Conservation (phyloP, 345 rosid species). For the thale cress (Arabidopsis thaliana) region DNA sequence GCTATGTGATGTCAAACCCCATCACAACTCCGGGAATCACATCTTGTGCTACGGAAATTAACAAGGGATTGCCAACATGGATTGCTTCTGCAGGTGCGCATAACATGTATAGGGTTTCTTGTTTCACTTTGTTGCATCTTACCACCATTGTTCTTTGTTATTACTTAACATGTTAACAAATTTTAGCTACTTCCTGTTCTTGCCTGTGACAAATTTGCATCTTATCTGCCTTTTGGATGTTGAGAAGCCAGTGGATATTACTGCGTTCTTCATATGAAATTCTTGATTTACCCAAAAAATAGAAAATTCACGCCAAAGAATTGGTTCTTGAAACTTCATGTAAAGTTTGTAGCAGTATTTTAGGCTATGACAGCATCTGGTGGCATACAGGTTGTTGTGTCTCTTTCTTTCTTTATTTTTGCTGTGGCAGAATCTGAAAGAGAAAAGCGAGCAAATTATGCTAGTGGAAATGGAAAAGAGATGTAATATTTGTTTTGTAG, state of each 20-base stretch:
- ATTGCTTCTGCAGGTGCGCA: constrained; percentile 48
- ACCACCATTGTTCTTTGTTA: constrained; percentile 10
- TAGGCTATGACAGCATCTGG: constrained; percentile 1
- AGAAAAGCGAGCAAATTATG: not conserved
- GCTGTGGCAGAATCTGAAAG: not conserved
- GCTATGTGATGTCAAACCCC: constrained; percentile 41
- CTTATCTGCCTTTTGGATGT: constrained; percentile 1
- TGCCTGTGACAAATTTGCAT: constrained; percentile 2
- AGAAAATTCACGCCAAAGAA: not conserved
- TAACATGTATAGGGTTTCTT: constrained; percentile 16
- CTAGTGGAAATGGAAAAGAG: constrained; percentile 14
- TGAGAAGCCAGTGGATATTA: not conserved
- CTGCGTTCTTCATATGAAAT: not conserved
- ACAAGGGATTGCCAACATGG: constrained; percentile 42
- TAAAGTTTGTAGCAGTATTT: not conserved
- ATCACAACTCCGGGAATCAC: constrained; percentile 46
- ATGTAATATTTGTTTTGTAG: not conserved
- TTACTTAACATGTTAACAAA: constrained; percentile 1
- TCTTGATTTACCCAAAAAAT: not conserved
- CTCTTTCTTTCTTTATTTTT: not conserved
- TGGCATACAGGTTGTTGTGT: not conserved
- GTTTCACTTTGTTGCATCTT: constrained; percentile 16
- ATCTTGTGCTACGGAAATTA: constrained; percentile 33
- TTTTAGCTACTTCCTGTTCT: constrained; percentile 1
- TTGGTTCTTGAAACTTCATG: constrained; percentile 10